Evolutionary conservation across 306 rosid species (phyloP), one percentile per base, ranked within the genome.

Genomic region (Nissolia schottii): DNA sequence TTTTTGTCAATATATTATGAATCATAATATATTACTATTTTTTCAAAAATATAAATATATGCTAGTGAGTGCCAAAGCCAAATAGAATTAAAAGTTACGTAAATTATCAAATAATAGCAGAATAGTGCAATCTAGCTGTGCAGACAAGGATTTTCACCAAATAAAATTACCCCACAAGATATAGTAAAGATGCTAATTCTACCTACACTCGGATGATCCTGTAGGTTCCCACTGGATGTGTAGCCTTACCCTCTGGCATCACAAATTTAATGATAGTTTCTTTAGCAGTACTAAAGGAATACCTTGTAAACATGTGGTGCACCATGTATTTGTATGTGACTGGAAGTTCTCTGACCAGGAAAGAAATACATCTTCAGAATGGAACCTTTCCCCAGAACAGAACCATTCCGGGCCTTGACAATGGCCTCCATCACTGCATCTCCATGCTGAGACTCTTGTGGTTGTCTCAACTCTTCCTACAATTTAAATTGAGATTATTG

Each of bases 341-440:
- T 86, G 76, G 96, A 92, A 74, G 88, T 92, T 87, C 84, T 87
- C 77, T 87, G 96, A 80, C 97, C 97, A 54, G 96, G 97, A 83
- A 92, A 92, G 83, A 92, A 89, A 73, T 92, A 92, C 94, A 87
- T 89, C 86, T 92, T 87, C 77, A 92, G 89, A 70, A 92, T 92
- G 64, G 87, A 89, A n/a, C 97, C 97, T 73, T 92, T 87, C 46
- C 96, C 97, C 77, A 92, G 79, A 78, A 89, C 96, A 38, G 90
- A 87, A 54, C 97, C 97, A 32, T 74, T 85, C 54, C 97, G 88
- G 48, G 80, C 71, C 73, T 89, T 92, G 64, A 92, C 87, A 77
- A 87, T 61, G 49, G 93, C 85, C 85, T 92, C 97, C 97, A 92
- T 86, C 70, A 87, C 96, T 37, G 87, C 91, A 83, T 92, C 96